Conservation (phyloP, 2,329 filamentous ascomycete genomes). For the Phaeosphaeriaceae sp. region DNA sequence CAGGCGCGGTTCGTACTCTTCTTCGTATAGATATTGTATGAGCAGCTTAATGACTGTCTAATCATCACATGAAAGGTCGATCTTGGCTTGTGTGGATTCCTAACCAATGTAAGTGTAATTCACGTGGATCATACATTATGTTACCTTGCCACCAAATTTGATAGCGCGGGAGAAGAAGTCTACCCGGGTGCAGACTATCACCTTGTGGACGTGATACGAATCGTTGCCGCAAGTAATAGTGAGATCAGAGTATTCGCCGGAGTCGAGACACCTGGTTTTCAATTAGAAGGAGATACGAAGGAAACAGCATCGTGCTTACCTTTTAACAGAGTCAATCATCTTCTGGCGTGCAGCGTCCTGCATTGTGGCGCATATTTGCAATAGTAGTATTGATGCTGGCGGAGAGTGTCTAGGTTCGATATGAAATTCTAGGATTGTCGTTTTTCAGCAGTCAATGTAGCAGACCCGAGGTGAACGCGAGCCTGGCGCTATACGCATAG, state of each 20-base stretch:
- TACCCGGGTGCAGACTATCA: slow-evolving; percentile 13
- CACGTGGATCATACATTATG: not conserved
- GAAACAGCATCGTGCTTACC: not conserved
- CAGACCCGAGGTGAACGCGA: too few species aligned
- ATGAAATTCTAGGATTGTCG: too few species aligned
- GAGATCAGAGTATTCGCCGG: slow-evolving; percentile 18
- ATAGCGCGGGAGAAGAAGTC: slow-evolving; percentile 16
- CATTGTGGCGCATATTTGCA: too few species aligned
- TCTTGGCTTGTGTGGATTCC: slow-evolving; percentile 11
- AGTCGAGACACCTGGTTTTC: not conserved
- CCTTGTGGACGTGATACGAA: slow-evolving; percentile 18
- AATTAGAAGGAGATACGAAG: not conserved
- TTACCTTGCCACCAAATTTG: slow-evolving; percentile 15
- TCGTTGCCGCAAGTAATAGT: slow-evolving; percentile 15
- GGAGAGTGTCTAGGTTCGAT: too few species aligned
- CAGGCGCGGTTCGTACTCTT: slow-evolving; percentile 12
- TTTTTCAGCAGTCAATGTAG: too few species aligned
- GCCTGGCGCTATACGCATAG: too few species aligned
- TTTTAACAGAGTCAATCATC: not conserved
- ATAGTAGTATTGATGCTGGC: too few species aligned
- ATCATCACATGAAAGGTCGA: slow-evolving; percentile 16
- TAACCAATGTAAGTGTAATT: not conserved
- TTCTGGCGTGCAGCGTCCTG: too few species aligned
- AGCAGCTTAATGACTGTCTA: slow-evolving; percentile 11
- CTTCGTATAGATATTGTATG: slow-evolving; percentile 26